phyloP scores from a whole-genome alignment of 768 basidiomycete genomes.

The Antrodiella citrinella region DNA sequence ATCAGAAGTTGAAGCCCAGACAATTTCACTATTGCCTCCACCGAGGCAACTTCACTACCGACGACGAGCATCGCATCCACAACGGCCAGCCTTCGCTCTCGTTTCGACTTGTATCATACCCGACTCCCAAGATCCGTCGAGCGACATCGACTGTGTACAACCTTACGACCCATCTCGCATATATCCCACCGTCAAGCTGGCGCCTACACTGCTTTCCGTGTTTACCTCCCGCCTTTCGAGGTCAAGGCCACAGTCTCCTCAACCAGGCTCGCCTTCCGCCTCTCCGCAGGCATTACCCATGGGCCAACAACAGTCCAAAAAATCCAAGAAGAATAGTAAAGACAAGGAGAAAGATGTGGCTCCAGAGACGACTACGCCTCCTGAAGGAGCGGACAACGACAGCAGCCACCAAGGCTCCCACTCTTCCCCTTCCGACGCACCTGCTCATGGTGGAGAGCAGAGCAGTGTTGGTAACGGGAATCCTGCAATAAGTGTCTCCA shows the following conservation, averaged over 20 bases:
- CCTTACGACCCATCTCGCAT: background rate
- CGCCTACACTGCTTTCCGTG: constrained; percentile 72
- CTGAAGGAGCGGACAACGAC: constrained; percentile 30
- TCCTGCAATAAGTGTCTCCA: constrained; percentile 27
- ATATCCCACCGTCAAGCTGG: constrained; percentile 62
- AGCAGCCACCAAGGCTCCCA: constrained; percentile 28
- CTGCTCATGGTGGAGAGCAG: constrained; percentile 25
- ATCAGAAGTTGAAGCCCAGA: constrained; percentile 1
- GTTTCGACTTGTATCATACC: background rate
- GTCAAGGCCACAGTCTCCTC: constrained; percentile 67
- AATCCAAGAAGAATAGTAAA: constrained; percentile 61
- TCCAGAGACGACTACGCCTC: constrained; percentile 25
- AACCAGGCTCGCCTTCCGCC: constrained; percentile 39
- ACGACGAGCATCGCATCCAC: constrained; percentile 7
- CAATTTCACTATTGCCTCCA: constrained; percentile 3
- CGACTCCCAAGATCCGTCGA: background rate
- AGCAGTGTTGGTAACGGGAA: constrained; percentile 19
- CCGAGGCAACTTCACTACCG: constrained; percentile 4
- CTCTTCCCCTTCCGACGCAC: constrained; percentile 34
- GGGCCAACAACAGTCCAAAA: constrained; percentile 84
- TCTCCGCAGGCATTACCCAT: constrained; percentile 41
- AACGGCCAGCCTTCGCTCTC: background rate
- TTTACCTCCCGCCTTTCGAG: constrained; percentile 65
- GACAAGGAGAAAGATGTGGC: constrained; percentile 56
- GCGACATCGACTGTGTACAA: background rate